phyloP scores from a whole-genome alignment of 176 grass and related monocot genomes.

The Neostapfia colusana region DNA sequence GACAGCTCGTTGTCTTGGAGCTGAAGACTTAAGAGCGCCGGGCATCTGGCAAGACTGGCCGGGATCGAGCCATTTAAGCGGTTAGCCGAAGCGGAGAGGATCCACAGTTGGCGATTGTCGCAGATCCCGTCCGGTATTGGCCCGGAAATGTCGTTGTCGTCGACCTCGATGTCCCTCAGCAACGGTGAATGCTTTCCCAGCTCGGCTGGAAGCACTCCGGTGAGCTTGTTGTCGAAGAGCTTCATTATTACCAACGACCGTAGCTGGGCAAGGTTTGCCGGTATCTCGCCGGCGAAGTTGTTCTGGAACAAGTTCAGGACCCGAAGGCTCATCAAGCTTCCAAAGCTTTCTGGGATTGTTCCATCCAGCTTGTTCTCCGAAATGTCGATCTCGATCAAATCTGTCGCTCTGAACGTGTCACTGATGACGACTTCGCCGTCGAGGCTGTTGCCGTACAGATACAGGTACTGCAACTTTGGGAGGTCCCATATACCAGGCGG shows the following conservation, averaged over 20 bases:
- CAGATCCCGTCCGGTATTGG: constrained; percentile 65
- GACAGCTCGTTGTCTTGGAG: constrained; percentile 53
- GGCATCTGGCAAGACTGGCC: constrained; percentile 47
- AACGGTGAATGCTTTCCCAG: constrained; percentile 54
- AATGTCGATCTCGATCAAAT: constrained; percentile 46
- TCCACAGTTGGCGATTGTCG: constrained; percentile 11
- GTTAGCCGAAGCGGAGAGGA: constrained; percentile 48
- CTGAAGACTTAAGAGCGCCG: constrained; percentile 41
- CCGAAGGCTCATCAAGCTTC: constrained; percentile 45
- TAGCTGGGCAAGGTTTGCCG: constrained; percentile 50
- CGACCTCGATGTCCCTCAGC: constrained; percentile 60
- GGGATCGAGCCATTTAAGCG: constrained; percentile 60
- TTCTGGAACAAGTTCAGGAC: constrained; percentile 44
- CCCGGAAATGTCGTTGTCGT: constrained; percentile 57
- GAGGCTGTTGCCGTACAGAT: constrained; percentile 32
- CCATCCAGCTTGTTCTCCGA: constrained; percentile 56
- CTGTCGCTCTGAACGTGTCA: constrained; percentile 22
- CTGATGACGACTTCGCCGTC: constrained; percentile 33
- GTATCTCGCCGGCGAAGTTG: constrained; percentile 60
- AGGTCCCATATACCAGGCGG: constrained; percentile 64
- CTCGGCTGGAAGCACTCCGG: constrained; percentile 58
- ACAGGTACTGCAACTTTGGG: constrained; percentile 45
- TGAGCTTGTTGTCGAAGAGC: constrained; percentile 52
- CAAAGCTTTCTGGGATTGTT: constrained; percentile 56
- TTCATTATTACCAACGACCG: constrained; percentile 40